A percentile compares a stretch with the other conserved stretches of the same genome.
phyloP scores from a whole-genome alignment of 2,329 filamentous ascomycete species.

The Bipolaris sorokiniana region DNA sequence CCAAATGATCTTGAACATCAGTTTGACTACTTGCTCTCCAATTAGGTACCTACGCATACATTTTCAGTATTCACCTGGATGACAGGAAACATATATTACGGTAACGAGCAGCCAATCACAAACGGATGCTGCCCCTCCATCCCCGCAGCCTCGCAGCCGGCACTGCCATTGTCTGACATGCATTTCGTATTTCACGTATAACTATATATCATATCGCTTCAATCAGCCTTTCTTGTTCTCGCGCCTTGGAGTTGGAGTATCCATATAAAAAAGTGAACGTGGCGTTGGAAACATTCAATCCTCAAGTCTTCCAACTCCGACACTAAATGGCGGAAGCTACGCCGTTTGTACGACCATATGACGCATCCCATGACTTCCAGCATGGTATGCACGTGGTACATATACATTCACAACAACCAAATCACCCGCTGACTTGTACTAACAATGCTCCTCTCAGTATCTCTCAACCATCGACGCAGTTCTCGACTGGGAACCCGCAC shows the following conservation, averaged over 20 bases:
- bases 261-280: too few relatives aligned
- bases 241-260: too few relatives aligned
- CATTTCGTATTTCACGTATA: not conserved
- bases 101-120: not conserved
- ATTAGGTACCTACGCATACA: not conserved
- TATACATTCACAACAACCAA: not conserved
- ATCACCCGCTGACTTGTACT: not conserved
- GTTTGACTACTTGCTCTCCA: not conserved
- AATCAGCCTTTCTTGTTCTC: not conserved
- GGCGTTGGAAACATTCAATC: too few relatives aligned
- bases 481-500: conserved; percentile 35
- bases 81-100: not conserved
- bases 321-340: conserved; percentile 10
- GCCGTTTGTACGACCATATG: conserved; percentile 28
- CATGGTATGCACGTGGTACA: conserved; percentile 27
- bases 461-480: conserved; percentile 29
- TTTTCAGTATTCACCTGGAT: not conserved
- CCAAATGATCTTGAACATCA: not conserved
- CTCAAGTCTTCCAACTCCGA: too few relatives aligned
- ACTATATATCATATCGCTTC: not conserved
- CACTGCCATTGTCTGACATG: not conserved
- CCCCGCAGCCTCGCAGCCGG: not conserved
- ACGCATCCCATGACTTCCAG: conserved; percentile 24
- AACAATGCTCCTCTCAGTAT: conserved; percentile 23
- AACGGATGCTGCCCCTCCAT: not conserved